These are phyloP conservation scores for Kentomonas sorsogonicus DNA, from an alignment of 208 protist species.

Conservation along the genomic window DNA sequence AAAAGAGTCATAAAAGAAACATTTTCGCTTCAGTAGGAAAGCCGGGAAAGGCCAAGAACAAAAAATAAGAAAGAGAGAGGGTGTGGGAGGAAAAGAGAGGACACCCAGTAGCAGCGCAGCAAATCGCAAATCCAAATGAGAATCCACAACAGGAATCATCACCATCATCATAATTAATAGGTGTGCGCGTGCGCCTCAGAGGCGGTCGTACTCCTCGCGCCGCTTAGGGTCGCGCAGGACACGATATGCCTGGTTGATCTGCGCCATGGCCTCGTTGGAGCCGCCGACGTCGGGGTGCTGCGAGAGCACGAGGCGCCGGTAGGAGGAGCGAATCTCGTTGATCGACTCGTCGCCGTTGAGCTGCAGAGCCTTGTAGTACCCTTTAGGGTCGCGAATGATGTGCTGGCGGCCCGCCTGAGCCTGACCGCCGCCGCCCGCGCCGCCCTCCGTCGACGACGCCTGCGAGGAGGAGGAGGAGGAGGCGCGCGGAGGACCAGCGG, in stretches of 20 bases:
- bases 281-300: slow-evolving; percentile 86
- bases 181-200: neutral
- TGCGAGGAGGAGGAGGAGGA: slow-evolving; percentile 7
- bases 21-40: too few relatives aligned
- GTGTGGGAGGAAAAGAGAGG: neutral
- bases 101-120: too few relatives aligned
- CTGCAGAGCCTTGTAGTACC: slow-evolving; percentile 68
- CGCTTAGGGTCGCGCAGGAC: slow-evolving; percentile 95
- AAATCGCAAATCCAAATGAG: too few relatives aligned
- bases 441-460: slow-evolving; percentile 2
- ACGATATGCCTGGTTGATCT: slow-evolving; percentile 94
- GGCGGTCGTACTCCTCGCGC: slow-evolving; percentile 91
- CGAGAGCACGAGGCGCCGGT: slow-evolving; percentile 62
- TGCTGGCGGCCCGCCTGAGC: neutral
- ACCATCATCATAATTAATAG: too few relatives aligned
- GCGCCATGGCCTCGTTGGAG: slow-evolving; percentile 52
- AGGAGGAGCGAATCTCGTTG: slow-evolving; percentile 87
- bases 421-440: neutral
- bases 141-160: too few relatives aligned
- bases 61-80: too few relatives aligned
- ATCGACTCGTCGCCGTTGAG: slow-evolving; percentile 70
- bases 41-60: too few relatives aligned
- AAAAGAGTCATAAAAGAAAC: slow-evolving; percentile 1
- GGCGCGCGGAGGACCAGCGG: too few relatives aligned
- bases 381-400: slow-evolving; percentile 37